These are phyloP conservation scores for Neoscytalidium dimidiatum DNA, from an alignment of 2,329 filamentous ascomycete genomes.

Conservation along the genomic window DNA sequence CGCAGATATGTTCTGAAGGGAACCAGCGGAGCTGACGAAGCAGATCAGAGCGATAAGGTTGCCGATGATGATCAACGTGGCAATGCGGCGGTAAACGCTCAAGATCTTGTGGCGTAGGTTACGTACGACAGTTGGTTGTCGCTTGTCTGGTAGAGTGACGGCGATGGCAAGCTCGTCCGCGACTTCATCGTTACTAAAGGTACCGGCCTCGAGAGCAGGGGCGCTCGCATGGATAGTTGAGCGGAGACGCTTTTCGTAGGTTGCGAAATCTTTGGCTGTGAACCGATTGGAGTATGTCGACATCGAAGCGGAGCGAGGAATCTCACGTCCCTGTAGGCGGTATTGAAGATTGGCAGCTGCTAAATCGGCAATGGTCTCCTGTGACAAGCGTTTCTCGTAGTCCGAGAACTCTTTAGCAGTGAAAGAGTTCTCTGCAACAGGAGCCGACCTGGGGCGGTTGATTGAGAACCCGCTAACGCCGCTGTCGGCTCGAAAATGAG, in stretches of 20 bases:
- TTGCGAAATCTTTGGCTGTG: conserved; percentile 6
- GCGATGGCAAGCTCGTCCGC: not conserved
- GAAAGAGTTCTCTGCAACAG: conserved; percentile 1
- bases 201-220: not conserved
- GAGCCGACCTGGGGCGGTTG: not conserved
- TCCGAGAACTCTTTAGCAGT: conserved; percentile 8
- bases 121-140: conserved; percentile 23
- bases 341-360: not conserved
- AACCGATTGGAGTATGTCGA: not conserved
- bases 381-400: conserved; percentile 15
- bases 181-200: not conserved
- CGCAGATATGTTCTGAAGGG: conserved; percentile 21
- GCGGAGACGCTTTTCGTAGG: conserved; percentile 12
- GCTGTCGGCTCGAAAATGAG: not conserved
- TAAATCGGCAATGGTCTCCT: not conserved
- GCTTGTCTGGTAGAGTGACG: conserved; percentile 19
- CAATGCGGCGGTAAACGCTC: conserved; percentile 44
- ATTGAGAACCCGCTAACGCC: not conserved
- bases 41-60: conserved; percentile 35
- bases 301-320: not conserved
- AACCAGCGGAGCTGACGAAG: conserved; percentile 17
- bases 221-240: not conserved
- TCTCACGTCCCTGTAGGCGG: not conserved
- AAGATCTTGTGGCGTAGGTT: conserved; percentile 21
- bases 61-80: conserved; percentile 42